Conservation (phyloP, 1,284 basidiomycete genomes). For the Ganoderma boninense region DNA sequence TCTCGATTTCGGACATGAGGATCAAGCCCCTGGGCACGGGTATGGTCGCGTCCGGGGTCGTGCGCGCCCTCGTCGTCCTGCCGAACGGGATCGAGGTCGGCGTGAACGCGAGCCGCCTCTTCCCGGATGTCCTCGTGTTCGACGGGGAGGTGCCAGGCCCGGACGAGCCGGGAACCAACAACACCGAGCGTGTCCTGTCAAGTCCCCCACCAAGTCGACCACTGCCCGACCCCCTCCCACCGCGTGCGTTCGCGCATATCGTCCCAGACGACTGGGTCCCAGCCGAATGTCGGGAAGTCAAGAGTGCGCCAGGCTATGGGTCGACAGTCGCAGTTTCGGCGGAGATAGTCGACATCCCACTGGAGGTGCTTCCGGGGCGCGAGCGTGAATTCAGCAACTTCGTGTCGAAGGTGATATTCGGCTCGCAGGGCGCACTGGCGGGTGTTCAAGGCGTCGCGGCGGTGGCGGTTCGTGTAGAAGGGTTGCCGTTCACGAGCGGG, state of each 20-base stretch:
- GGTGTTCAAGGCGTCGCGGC: constrained; percentile 73
- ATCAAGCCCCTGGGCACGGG: constrained; percentile 57
- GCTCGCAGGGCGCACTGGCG: constrained; percentile 68
- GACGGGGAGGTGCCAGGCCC: constrained; percentile 66
- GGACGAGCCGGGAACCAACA: constrained; percentile 24
- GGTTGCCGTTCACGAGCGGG: constrained; percentile 58
- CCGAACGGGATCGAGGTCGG: constrained; percentile 71
- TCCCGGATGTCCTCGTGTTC: constrained; percentile 79
- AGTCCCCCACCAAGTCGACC: constrained; percentile 52
- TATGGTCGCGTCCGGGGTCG: constrained; percentile 72
- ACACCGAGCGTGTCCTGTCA: constrained; percentile 6
- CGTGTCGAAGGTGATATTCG: constrained; percentile 78
- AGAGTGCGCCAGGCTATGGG: constrained; percentile 55
- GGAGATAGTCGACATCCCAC: constrained; percentile 71
- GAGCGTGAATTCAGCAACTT: constrained; percentile 77
- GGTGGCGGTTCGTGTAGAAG: constrained; percentile 65
- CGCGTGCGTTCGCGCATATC: constrained; percentile 76
- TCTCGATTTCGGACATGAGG: constrained; percentile 79
- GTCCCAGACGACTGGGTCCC: constrained; percentile 72
- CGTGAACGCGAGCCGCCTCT: constrained; percentile 65
- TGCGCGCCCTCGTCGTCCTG: constrained; percentile 69
- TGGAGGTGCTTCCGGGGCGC: constrained; percentile 78
- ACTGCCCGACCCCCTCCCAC: constrained; percentile 69
- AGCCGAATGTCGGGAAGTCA: constrained; percentile 55
- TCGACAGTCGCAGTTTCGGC: constrained; percentile 66